Evolutionary conservation across 2,329 filamentous ascomycete genomes (phyloP), one percentile per base, ranked within the genome.

Genomic region (Dactylonectria macrodidyma): DNA sequence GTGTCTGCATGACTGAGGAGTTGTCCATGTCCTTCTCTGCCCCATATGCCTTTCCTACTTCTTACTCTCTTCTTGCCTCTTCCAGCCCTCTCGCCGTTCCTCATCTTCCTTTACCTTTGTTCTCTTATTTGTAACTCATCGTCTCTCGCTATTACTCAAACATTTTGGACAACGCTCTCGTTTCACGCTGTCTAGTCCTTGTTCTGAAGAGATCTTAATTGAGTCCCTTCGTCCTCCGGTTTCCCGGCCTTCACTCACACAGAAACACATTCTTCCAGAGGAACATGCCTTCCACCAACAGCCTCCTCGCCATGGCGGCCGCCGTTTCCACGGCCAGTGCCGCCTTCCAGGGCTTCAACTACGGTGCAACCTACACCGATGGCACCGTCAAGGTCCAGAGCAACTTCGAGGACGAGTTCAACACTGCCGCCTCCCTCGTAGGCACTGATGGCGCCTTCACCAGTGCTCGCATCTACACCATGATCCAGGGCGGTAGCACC

Each of bases 391-490:
- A 93, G 83, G 73, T 75, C 60, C 87, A 92, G 76, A 74, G 84
- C 12, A 90, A 93, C 78, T 95, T 92, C 81, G 89, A 93, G 83
- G 83, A 86, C 75, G 89, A 93, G 81, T 94, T 94, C 86, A 88
- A 86, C 71, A 83, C 86, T 3, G 91, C 92, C 33, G 86, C 90
- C 73, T 84, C 83, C 58, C 89, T 95, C 16, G 84, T 85, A 24
- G 91, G 91, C 51, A 90, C 91, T 61, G 82, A 85, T 24, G 89
- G 89, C 52, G 81, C 76, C 59, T 94, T 92, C 84, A 92, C 84
- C 74, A 91, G 88, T 67, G 92, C 90, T 50, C 90, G 92, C 67
- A 85, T 94, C n/a, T 95, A 92, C 82, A 94, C 92, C 73, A 93
- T 90, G 87, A 85, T 92, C 56, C 92, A 94, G 86, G 88, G 82